Evolutionary conservation across 2,329 filamentous ascomycete genomes (phyloP).

Genomic region (Hansfordia pulvinata): DNA sequence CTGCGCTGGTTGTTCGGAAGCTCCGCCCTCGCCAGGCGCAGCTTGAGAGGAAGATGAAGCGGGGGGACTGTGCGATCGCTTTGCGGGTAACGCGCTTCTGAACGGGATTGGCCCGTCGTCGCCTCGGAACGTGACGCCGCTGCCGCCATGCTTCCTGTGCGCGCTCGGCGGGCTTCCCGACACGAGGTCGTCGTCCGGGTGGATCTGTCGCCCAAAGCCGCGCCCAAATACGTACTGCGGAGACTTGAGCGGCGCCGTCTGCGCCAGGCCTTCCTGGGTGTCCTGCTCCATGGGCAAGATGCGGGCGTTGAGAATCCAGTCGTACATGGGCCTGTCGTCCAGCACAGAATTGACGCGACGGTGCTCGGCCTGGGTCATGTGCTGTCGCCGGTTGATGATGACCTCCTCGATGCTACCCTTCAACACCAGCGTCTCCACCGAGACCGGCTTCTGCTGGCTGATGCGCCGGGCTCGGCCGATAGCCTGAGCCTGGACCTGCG

Average conservation of each 20-base stretch:
- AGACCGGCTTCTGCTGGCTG: constrained; percentile 65
- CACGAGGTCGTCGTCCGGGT: constrained; percentile 34
- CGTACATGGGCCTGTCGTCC: constrained; percentile 41
- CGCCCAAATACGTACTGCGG: constrained; percentile 37
- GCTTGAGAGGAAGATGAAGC: no score
- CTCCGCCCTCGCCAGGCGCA: no score
- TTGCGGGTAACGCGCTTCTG: no score
- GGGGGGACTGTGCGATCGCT: no score
- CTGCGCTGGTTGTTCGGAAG: no score
- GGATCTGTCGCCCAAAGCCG: constrained; percentile 26
- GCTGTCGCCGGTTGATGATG: constrained; percentile 58
- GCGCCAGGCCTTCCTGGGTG: constrained; percentile 18
- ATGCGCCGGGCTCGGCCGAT: constrained; percentile 84
- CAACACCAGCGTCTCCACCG: constrained; percentile 76
- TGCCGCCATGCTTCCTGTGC: no score
- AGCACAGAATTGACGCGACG: constrained; percentile 40
- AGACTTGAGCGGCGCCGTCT: constrained; percentile 31
- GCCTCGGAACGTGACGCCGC: no score
- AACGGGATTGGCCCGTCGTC: no score
- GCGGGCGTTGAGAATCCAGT: constrained; percentile 42
- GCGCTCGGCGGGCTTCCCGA: constrained; percentile 10
- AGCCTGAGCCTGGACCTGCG: constrained; percentile 76
- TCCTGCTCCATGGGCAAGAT: constrained; percentile 21
- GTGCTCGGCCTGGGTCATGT: constrained; percentile 60
- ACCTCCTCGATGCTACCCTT: constrained; percentile 72